These are phyloP conservation scores for Vitis labrusca DNA, from an alignment of 164 flowering plant species.

Conservation along the genomic window DNA sequence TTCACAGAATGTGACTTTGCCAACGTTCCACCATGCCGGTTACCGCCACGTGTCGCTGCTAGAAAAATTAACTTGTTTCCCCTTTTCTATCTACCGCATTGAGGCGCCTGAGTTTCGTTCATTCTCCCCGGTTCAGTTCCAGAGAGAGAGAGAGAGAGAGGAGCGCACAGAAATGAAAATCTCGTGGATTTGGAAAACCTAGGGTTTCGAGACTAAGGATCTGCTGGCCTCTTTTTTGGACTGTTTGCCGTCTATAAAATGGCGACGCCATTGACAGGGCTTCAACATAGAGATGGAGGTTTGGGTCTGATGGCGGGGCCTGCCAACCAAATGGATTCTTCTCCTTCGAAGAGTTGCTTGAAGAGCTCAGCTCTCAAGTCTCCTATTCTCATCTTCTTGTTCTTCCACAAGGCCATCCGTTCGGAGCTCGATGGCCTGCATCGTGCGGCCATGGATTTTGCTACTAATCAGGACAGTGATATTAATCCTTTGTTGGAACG, in stretches of 20 bases:
- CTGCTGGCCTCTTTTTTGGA: neutral
- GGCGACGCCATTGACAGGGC: slow-evolving; percentile 72
- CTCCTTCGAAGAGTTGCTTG: slow-evolving; percentile 24
- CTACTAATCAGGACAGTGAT: slow-evolving; percentile 36
- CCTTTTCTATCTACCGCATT: slow-evolving; percentile 16
- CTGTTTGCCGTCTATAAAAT: slow-evolving; percentile 17
- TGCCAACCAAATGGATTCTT: slow-evolving; percentile 37
- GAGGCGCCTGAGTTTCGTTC: neutral
- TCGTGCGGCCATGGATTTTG: slow-evolving; percentile 61
- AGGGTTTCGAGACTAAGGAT: slow-evolving; percentile 21
- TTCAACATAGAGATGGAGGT: slow-evolving; percentile 41
- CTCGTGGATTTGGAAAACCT: slow-evolving; percentile 3
- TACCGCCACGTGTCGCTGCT: slow-evolving; percentile 23
- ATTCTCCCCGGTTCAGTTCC: neutral
- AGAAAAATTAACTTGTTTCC: neutral
- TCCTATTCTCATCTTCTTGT: slow-evolving; percentile 79
- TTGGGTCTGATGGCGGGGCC: slow-evolving; percentile 50
- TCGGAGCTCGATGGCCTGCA: slow-evolving; percentile 82
- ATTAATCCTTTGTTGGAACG: slow-evolving; percentile 52
- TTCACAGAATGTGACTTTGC: no score
- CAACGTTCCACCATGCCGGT: slow-evolving; percentile 9
- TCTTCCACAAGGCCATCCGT: slow-evolving; percentile 86
- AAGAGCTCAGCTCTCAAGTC: slow-evolving; percentile 42
- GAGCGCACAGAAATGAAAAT: neutral
- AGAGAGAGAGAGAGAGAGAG: slow-evolving; percentile 7